Base-by-base conservation (phyloP, 2,329 filamentous ascomycete genomes). In the Lecanosticta acicola region DNA sequence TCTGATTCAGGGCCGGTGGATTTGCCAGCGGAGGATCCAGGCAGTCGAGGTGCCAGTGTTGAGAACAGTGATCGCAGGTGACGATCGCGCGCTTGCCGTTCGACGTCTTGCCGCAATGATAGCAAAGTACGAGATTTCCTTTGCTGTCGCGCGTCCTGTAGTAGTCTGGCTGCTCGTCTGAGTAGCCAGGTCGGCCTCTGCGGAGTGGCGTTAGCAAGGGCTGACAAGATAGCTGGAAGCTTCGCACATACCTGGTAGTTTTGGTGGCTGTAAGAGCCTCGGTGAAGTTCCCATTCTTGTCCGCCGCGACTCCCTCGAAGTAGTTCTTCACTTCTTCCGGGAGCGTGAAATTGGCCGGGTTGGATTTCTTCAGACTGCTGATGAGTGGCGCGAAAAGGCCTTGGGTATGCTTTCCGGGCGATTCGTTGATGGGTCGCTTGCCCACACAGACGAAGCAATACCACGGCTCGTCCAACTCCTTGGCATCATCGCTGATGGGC, bases 1-100 rank as follows among this genome's bases (percentile, higher is more conserved):
- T 63, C 54, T 64, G 46, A 52, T 63, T 65, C 48, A 72, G 69
- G 43, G 81, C 77, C 9, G 90, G 90, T 32, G 88, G 85, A 45
- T 85, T 81, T 26, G 89, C 81, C 61, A 90, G 71, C 26, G 91
- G 90, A 20, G 88, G 87, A 62, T 94, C 83, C 13, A 94, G 72
- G 68, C 93, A 98, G 67, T 97, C 91, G 41, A 95, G 74, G 70
- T 98, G 93, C 85, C 90, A 98, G 61, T 83, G 78, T 26, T 87
- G 76, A 10, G 79, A 75, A 68, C 91, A 98, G 59, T 78, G 80
- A 66, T 89, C 89, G 71, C 91, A 98, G 37, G 85, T 81, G 56
- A 96, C 84, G 58, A 97, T 89, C 55, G 84, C 79, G 19, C 85
- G 80, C 57, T 76, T 76, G 52, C 33, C 10, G 21, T 33, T 4